These are phyloP conservation scores for Quercus aquifolioides DNA, from an alignment of 306 rosid species.

Conservation along the genomic window DNA sequence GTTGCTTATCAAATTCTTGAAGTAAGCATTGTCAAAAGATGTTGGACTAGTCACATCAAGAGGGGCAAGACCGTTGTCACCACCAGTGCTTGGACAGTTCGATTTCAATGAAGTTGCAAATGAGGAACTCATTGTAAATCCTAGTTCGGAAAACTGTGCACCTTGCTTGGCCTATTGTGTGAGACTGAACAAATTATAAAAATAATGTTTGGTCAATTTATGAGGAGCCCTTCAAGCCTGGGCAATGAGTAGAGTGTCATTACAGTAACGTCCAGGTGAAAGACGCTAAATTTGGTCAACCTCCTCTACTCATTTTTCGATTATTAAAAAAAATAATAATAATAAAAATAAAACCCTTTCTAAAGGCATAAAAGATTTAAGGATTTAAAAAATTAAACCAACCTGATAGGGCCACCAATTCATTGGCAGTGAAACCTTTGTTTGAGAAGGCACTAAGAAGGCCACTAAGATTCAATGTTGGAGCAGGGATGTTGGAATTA, in stretches of 20 bases:
- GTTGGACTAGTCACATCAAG: slow-evolving; percentile 38
- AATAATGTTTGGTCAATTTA: too few species aligned
- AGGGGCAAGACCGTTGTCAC: slow-evolving; percentile 38
- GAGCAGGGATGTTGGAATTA: slow-evolving; percentile 49
- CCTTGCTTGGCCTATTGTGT: slow-evolving; percentile 55
- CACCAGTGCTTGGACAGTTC: slow-evolving; percentile 49
- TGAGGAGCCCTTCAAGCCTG: too few species aligned
- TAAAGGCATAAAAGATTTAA: too few species aligned
- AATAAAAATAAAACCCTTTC: too few species aligned
- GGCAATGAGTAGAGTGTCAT: too few species aligned
- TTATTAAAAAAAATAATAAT: too few species aligned
- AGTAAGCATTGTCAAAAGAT: not conserved
- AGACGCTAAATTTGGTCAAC: too few species aligned
- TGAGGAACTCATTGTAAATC: slow-evolving; percentile 46
- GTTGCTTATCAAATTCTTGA: slow-evolving; percentile 1
- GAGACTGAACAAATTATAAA: slow-evolving; percentile 30
- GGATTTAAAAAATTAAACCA: too few species aligned
- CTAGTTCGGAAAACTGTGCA: slow-evolving; percentile 40
- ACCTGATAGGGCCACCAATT: slow-evolving; percentile 69
- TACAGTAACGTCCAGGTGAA: accelerated
- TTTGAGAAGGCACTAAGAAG: slow-evolving; percentile 49
- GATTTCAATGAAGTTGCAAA: slow-evolving; percentile 34
- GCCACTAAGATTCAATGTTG: slow-evolving; percentile 25
- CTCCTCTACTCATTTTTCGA: too few species aligned
- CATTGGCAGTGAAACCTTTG: slow-evolving; percentile 47